Evolutionary conservation across 2,329 filamentous ascomycete genomes (phyloP).

Genomic region (Beauveria sp.): DNA sequence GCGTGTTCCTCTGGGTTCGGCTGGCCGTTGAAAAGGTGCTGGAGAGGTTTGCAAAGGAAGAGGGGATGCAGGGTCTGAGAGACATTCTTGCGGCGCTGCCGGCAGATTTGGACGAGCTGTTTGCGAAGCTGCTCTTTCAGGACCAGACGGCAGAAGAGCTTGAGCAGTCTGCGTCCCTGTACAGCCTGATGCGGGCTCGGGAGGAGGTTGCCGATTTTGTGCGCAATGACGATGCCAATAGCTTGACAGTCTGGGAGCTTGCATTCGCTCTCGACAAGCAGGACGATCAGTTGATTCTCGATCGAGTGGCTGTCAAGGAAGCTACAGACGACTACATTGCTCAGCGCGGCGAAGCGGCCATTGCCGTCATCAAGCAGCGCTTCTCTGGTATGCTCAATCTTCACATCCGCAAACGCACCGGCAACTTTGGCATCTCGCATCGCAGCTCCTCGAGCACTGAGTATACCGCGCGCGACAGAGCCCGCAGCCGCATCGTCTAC

Average conservation of each 20-base stretch:
- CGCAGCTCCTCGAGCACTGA: background rate
- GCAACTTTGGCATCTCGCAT: conserved; percentile 13
- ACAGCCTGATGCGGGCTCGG: conserved; percentile 23
- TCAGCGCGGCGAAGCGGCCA: conserved; percentile 14
- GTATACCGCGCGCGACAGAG: background rate
- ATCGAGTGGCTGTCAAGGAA: conserved; percentile 15
- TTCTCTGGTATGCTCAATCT: conserved; percentile 22
- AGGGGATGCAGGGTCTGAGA: conserved; percentile 6
- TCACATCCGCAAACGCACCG: conserved; percentile 14
- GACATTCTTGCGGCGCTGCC: conserved; percentile 16
- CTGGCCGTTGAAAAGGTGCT: conserved; percentile 23
- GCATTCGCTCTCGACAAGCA: conserved; percentile 20
- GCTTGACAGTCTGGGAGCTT: conserved; percentile 26
- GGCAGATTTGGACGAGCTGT: conserved; percentile 21
- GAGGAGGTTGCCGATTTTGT: conserved; percentile 26
- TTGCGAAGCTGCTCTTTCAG: conserved; percentile 23
- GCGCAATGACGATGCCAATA: conserved; percentile 23
- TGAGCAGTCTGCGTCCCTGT: conserved; percentile 19
- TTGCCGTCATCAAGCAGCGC: conserved; percentile 12
- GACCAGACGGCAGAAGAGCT: conserved; percentile 17
- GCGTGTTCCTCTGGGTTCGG: conserved; percentile 27
- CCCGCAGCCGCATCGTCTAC: conserved; percentile 19
- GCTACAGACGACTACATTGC: conserved; percentile 15
- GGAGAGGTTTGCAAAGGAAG: conserved; percentile 9
- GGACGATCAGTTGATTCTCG: conserved; percentile 16